Evolutionary conservation across 805 yeast species (phyloP).

Genomic region (Lipomyces yamadae): DNA sequence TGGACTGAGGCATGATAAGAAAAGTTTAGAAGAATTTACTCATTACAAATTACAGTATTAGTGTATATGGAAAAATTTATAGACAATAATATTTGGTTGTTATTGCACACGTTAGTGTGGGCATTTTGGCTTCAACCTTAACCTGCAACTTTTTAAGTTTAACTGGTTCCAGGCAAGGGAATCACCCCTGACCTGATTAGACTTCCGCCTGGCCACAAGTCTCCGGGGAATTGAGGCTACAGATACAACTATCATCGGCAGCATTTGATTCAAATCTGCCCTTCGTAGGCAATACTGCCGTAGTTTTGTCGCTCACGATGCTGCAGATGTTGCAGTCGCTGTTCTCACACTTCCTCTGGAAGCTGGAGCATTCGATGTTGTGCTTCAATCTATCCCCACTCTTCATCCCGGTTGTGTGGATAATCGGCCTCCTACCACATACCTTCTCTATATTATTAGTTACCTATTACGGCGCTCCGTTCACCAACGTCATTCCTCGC

Average conservation of each 20-base stretch:
- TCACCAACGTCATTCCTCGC: conserved; percentile 26
- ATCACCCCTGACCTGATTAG: background rate
- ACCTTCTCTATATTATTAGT: conserved; percentile 28
- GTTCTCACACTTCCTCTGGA: conserved; percentile 14
- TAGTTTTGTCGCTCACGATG: background rate
- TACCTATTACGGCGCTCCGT: conserved; percentile 21
- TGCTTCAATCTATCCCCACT: conserved; percentile 30
- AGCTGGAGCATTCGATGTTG: conserved; percentile 22
- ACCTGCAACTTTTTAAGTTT: no score
- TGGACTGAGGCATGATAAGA: conserved; percentile 50
- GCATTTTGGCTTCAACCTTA: no score
- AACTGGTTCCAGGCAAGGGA: no score
- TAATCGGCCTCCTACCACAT: conserved; percentile 26
- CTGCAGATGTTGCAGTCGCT: background rate
- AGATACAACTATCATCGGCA: background rate
- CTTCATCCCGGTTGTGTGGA: conserved; percentile 25
- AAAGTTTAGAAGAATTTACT: background rate
- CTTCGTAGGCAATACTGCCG: background rate
- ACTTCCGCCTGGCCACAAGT: background rate
- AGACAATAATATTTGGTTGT: background rate
- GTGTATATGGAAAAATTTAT: background rate
- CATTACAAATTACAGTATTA: background rate
- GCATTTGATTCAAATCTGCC: background rate
- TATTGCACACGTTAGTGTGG: no score
- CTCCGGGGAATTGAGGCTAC: no score